Percentiles rank a stretch among this genome's conserved stretches.
Conservation (phyloP, 2,329 filamentous ascomycete species). For the Penicillium occitanis region DNA sequence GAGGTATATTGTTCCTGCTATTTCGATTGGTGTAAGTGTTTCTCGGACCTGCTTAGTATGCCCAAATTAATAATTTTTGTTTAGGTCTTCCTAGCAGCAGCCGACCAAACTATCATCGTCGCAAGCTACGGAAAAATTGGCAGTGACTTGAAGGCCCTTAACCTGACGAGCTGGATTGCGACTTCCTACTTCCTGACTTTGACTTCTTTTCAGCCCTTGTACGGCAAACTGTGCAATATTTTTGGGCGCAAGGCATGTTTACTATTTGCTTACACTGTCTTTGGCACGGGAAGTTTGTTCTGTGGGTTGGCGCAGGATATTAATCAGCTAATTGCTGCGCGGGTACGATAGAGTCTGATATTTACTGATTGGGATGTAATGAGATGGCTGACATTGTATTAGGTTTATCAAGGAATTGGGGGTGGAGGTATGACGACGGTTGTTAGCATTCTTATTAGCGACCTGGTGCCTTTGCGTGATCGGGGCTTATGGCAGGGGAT, state of each 20-base stretch:
- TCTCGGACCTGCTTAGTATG: neutral
- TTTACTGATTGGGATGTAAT: constrained; percentile 59
- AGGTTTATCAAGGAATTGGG: constrained; percentile 62
- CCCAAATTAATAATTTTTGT: neutral
- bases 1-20: constrained; percentile 60
- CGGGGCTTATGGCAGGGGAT: constrained; percentile 73
- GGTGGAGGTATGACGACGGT: constrained; percentile 72
- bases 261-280: constrained; percentile 63
- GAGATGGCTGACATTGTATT: constrained; percentile 32
- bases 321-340: constrained; percentile 63
- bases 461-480: constrained; percentile 68
- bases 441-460: constrained; percentile 67
- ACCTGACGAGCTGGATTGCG: constrained; percentile 78
- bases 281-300: constrained; percentile 62
- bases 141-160: constrained; percentile 76
- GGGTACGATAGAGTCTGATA: constrained; percentile 42
- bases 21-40: constrained; percentile 58
- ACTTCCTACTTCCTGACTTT: constrained; percentile 69
- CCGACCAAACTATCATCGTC: constrained; percentile 75
- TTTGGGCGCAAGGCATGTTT: constrained; percentile 63
- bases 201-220: constrained; percentile 73
- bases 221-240: constrained; percentile 50
- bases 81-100: constrained; percentile 66
- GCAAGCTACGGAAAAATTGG: constrained; percentile 82
- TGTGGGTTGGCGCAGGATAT: constrained; percentile 66